Evolutionary conservation across 1,284 basidiomycete genomes (phyloP), one percentile per base, ranked within the genome.

Genomic region (Meira nashicola): DNA sequence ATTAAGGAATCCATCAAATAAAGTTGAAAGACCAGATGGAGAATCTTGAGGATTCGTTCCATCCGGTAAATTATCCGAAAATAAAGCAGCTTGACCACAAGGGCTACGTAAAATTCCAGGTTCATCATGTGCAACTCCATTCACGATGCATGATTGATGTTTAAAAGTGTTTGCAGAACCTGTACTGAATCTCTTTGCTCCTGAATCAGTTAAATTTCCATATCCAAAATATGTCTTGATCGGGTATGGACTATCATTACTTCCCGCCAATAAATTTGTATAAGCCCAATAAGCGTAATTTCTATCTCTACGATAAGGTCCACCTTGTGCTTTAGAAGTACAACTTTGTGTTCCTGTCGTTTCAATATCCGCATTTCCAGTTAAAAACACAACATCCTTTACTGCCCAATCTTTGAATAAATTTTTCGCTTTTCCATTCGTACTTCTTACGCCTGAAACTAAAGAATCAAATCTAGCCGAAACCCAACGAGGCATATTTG

Each of bases 281-380:
- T 48, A 48, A 14, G 46, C 46, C 46, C 46, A 48, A n/a, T 23
- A 48, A 21, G 46, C 46, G 21, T 48, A 48, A 48, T 48, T 48
- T 25, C 46, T 48, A n/a, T 48, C 46, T 48, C 46, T 48, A 5
- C 46, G n/a, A 23, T 48, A 21, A 2, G 23, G 17, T 3, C 46
- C 46, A 21, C 46, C 46, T 48, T 48, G 46, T 5, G 46, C 46
- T 48, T 48, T n/a, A 9, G 17, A 21, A 25, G n/a, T 23, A 48
- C 46, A 48, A 5, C 25, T 23, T 25, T 48, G 17, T 23, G 25
- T 23, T 21, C 46, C 46, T 2, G n/a, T 23, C 21, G 46, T 48
- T 14, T 48, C 46, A 21, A 17, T 14, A 48, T 48, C 46, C 4
- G 28, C 28, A 33, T 33, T 33, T 14, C 46, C 46, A 5, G 25